phyloP scores from a whole-genome alignment of 495 filamentous ascomycete genomes.

The Aspergillus coremiiformis region DNA sequence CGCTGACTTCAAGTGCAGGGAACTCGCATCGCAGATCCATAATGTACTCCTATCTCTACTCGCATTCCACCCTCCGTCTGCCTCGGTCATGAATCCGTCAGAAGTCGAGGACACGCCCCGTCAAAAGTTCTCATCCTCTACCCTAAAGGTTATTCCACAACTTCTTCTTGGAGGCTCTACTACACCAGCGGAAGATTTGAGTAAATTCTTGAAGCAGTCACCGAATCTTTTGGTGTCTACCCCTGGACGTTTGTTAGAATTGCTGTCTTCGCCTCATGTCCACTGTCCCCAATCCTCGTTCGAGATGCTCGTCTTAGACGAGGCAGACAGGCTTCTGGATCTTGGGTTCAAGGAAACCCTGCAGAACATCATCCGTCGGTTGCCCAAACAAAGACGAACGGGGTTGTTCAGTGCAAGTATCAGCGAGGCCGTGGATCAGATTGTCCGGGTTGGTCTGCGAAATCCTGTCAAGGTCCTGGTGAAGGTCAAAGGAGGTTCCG shows the following conservation, averaged over 20 bases:
- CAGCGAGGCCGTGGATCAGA: slow-evolving; percentile 82
- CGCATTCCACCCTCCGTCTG: slow-evolving; percentile 74
- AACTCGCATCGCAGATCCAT: slow-evolving; percentile 86
- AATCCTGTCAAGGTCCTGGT: slow-evolving; percentile 93
- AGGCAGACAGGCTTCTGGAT: slow-evolving; percentile 87
- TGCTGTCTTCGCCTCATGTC: slow-evolving; percentile 85
- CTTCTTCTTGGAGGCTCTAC: slow-evolving; percentile 83
- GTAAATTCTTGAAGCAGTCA: slow-evolving; percentile 64
- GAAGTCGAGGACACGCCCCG: slow-evolving; percentile 50
- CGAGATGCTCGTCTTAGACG: slow-evolving; percentile 85
- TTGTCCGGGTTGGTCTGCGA: slow-evolving; percentile 84
- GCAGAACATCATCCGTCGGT: slow-evolving; percentile 69
- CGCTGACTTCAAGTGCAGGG: slow-evolving; percentile 40
- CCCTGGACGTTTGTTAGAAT: slow-evolving; percentile 79
- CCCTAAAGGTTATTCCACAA: slow-evolving; percentile 65
- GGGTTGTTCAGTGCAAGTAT: slow-evolving; percentile 92
- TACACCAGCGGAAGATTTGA: slow-evolving; percentile 77
- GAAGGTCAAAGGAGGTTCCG: slow-evolving; percentile 72
- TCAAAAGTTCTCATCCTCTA: slow-evolving; percentile 40
- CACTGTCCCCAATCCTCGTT: slow-evolving; percentile 83
- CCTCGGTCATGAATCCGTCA: slow-evolving; percentile 47
- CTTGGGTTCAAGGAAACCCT: slow-evolving; percentile 92
- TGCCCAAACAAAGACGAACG: slow-evolving; percentile 90
- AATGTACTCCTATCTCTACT: slow-evolving; percentile 70
- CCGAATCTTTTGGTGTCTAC: slow-evolving; percentile 86